Base-by-base conservation (phyloP, 257 asterid genomes). In the Penstemon davidsonii region DNA sequence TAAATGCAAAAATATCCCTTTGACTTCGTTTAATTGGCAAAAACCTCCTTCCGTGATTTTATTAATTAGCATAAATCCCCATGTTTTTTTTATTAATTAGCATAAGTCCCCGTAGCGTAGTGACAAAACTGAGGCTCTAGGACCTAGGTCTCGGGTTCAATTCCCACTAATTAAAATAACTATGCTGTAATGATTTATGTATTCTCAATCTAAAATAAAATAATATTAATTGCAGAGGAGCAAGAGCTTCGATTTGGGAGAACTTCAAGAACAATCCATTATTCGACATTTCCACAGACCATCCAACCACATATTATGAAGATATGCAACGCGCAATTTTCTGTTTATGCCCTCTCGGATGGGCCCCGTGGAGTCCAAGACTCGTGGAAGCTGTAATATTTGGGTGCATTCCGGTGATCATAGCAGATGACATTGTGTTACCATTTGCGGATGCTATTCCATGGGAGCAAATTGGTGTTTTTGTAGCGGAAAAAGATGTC, bases 291-390 rank as follows among this genome's bases (percentile, higher is more conserved):
- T 87, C 96, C 9, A 87, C 94, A 0, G 94, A 90, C 72, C 96
- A 86, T 72, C 96, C 96, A 58, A 69, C 86, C 4, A 88, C 96
- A 42, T 90, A 90, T 66, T 88, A 90, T 36, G 94, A 86, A 75
- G 97, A 90, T 65, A 90, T 90, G 94, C 97, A 88, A 68, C 81
- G 96, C 1, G 86, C 94, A 18, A 66, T 88, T 65, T 90, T 90
- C 81, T 90, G 97, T 66, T 75, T 90, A 70, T 90, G 97, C 67
- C 97, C 97, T 7, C 86, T 90, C 4, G 97, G 97, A 5, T 90
- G 97, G 96, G 94, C 97, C 7, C 95, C 95, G 3, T 90, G 97
- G 96, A 88, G 96, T 70, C 96, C 95, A 4, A 76, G 96, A 54
- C 79, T 89, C 12, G 96, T 89, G 46, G 96, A 89, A 70, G 95